Evolutionary conservation across 148 eudicot genomes (phyloP).

Genomic region (Hydrangea macrophylla): DNA sequence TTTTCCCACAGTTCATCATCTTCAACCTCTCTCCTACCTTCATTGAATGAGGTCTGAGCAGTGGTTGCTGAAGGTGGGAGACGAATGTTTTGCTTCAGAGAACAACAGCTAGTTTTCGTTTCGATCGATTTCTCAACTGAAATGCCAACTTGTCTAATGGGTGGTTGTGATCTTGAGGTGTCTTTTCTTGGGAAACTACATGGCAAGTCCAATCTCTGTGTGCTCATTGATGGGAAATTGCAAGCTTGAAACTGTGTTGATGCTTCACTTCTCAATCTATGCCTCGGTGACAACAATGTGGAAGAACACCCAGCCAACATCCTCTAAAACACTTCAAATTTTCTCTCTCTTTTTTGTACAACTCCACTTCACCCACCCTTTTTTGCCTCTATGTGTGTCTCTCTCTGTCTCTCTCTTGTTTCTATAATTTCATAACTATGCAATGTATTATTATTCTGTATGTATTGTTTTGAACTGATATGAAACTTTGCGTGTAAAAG

Average conservation of each 20-base stretch:
- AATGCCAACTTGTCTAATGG: conserved; percentile 53
- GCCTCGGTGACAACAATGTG: conserved; percentile 84
- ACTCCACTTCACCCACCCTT: conserved; percentile 23
- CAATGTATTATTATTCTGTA: conserved; percentile 6
- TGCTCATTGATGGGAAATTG: conserved; percentile 90
- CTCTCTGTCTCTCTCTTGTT: conserved; percentile 22
- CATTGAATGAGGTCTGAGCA: conserved; percentile 8
- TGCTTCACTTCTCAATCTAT: conserved; percentile 77
- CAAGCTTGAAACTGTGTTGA: conserved; percentile 74
- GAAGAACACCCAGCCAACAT: conserved; percentile 99
- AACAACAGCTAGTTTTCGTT: conserved; percentile 27
- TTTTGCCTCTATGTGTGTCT: conserved; percentile 5
- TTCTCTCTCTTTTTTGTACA: conserved; percentile 10
- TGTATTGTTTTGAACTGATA: conserved; percentile 6
- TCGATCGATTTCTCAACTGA: conserved; percentile 60
- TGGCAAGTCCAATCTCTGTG: conserved; percentile 86
- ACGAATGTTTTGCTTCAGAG: conserved; percentile 57
- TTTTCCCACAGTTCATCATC: conserved; percentile 62
- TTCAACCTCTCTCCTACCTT: conserved; percentile 46
- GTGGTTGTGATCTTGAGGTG: conserved; percentile 37
- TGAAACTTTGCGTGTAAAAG: conserved; percentile 16
- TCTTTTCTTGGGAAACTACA: conserved; percentile 67
- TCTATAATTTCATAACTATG: conserved; percentile 15
- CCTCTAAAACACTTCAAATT: conserved; percentile 40
- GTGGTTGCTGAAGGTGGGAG: conserved; percentile 43